Base-by-base conservation (phyloP, 352 stramenopile species). In the Globisporangium spinosum region DNA sequence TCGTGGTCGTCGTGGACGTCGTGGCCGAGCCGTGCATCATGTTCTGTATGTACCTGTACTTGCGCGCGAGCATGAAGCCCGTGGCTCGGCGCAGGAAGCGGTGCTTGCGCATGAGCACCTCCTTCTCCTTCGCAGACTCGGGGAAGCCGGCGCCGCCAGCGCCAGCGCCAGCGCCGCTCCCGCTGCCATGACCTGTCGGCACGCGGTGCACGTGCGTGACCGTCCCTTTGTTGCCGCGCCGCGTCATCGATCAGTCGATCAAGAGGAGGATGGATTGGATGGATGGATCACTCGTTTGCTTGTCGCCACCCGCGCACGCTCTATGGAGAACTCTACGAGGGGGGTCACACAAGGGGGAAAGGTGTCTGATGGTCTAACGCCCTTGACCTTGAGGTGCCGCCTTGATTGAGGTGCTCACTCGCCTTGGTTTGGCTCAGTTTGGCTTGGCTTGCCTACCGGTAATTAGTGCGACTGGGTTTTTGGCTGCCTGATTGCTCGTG, bases 51-150 rank as follows among this genome's bases (percentile, higher is more conserved):
- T 74, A 90, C 74, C 83, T 74, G 62, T 92, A 90, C 68, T 90
- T 92, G 66, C 79, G 82, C 47, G 82, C 84, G 49, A 92, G 71
- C 79, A 92, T 84, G 62, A 85, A 90, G 49, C 80, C 81, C 0
- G 82, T 85, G n/a, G 84, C 81, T 68, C 80, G 82, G 2, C 79
- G 82, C 65, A 89, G 59, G 49, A 89, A 74, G 17, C 78, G 84
- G 67, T 92, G 80, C 45, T 79, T 82, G 59, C 81, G 82, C 68
- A 87, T 69, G 61, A 89, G 62, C 22, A 89, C 70, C 15, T 89
- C 82, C 6, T 72, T 72, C 57, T 75, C 68, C 55, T 87, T 83
- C 22, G 66, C 51, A 1, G 65, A 61, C 40, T 70, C 57, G 22
- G 65, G 35, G 32, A 58, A 58, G 64, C 43, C 47, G 34, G 23